Base-by-base conservation (phyloP, 495 filamentous ascomycete genomes). In the Penicillium verhagenii region DNA sequence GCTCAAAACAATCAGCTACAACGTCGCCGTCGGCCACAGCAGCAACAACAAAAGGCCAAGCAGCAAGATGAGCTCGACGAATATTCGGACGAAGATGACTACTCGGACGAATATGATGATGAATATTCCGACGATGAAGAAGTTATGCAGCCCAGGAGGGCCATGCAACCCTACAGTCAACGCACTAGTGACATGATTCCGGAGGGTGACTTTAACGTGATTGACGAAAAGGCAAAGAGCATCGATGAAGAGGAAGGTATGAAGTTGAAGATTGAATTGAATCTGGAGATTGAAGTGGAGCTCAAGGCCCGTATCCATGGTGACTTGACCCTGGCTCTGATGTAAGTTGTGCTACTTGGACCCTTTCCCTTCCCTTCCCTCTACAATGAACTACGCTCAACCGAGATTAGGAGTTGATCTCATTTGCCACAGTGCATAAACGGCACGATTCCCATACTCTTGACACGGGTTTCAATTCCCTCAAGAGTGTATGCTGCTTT, bases 271-370 rank as follows among this genome's bases (percentile, higher is more conserved):
- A 69, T 96, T 46, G 91, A 96, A 60, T 68, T 96, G 53, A 95
- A 96, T 70, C 70, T 96, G 40, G 92, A 96, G 59, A 83, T 96
- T 53, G 88, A 95, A 74, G 82, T 96, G 13, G 85, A 91, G 69
- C 72, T 96, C 2, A 95, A 95, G 80, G 92, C 92, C 26, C 88
- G 85, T 63, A 94, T 96, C 61, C 88, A 93, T 54, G 90, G 92
- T 65, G 92, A 96, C 72, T 73, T 96, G 65, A 94, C 90, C 45
- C 61, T 96, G 51, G 84, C 88, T 54, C 77, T 96, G 54, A 82
- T 96, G 91, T 93, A 84, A 79, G 89, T 87, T 39, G 7, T 38
- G 29, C 6, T n/a, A 14, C 33, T n/a, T 35, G 13, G 13, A 9
- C 10, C 47, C 14, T 26, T 18, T 31, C 53, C 24, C 51, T 16